These are phyloP conservation scores for Neurospora sp. DNA, from an alignment of 495 filamentous ascomycete species.

Conservation along the genomic window DNA sequence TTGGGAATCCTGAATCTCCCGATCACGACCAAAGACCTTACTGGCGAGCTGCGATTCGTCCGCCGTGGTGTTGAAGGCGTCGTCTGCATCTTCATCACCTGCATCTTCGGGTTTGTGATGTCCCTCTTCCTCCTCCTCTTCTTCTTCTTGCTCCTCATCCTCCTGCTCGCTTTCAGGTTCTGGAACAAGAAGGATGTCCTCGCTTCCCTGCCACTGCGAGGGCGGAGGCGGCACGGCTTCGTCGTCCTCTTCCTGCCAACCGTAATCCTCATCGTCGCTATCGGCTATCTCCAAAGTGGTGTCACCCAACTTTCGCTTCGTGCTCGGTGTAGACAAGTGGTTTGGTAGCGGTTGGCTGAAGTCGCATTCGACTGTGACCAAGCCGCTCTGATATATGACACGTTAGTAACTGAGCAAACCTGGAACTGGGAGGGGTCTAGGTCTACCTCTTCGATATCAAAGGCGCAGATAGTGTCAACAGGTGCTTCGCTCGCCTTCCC, in stretches of 20 bases:
- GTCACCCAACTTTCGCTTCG: conserved; percentile 35
- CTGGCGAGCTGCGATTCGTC: background rate
- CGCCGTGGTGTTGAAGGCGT: background rate
- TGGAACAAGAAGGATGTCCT: conserved; percentile 35
- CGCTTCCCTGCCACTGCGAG: conserved; percentile 43
- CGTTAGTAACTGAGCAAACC: conserved; percentile 13
- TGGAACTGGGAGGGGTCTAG: background rate
- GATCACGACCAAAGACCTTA: background rate
- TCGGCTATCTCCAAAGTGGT: conserved; percentile 38
- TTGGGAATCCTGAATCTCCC: background rate
- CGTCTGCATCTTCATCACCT: background rate
- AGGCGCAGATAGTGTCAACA: conserved; percentile 27
- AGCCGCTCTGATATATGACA: conserved; percentile 10
- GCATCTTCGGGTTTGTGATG: background rate
- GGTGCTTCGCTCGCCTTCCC: conserved; percentile 20
- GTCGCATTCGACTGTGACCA: conserved; percentile 17
- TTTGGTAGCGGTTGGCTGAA: conserved; percentile 15
- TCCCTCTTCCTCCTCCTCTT: background rate
- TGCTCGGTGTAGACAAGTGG: conserved; percentile 19
- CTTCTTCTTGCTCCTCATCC: conserved; percentile 13
- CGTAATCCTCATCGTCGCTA: conserved; percentile 43
- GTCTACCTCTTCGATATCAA: conserved; percentile 30
- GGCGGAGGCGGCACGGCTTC: conserved; percentile 34
- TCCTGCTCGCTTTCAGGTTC: conserved; percentile 21
- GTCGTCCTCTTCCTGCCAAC: conserved; percentile 40